phyloP scores from a whole-genome alignment of 2,329 filamentous ascomycete genomes.

The Thermochaetoides dissita region DNA sequence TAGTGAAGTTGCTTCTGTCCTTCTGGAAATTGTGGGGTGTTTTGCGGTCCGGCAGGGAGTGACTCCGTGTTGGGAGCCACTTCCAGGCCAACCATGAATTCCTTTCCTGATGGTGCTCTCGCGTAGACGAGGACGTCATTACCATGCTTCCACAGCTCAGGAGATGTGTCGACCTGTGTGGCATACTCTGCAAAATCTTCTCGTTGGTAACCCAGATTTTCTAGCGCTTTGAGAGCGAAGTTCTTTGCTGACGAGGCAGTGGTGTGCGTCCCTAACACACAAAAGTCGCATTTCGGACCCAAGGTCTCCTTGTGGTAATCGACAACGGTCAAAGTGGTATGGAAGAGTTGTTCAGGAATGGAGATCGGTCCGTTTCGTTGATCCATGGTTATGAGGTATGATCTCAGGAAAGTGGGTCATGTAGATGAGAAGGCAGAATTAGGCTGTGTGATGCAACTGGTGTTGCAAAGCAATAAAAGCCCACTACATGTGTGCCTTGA shows the following conservation, averaged over 20 bases:
- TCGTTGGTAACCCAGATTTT: conserved; percentile 22
- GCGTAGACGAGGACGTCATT: conserved; percentile 26
- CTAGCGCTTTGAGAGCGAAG: conserved; percentile 21
- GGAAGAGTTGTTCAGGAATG: conserved; percentile 22
- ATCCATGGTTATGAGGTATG: not conserved
- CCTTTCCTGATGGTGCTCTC: conserved; percentile 22
- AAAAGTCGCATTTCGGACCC: conserved; percentile 18
- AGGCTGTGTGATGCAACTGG: no score
- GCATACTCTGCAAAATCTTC: conserved; percentile 25
- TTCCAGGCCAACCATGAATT: conserved; percentile 24
- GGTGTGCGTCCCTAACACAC: conserved; percentile 26
- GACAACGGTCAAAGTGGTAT: conserved; percentile 23
- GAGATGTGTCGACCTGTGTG: conserved; percentile 5
- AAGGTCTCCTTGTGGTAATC: conserved; percentile 20
- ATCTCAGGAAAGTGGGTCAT: no score
- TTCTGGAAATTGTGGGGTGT: conserved; percentile 13
- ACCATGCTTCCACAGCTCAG: conserved; percentile 22
- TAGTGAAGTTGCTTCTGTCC: conserved; percentile 23
- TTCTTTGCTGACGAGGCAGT: conserved; percentile 23
- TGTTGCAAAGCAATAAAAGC: no score
- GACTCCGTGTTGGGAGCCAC: conserved; percentile 24
- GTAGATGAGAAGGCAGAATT: no score
- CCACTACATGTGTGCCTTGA: no score
- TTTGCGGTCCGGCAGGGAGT: conserved; percentile 12
- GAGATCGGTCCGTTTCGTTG: conserved; percentile 3